Evolutionary conservation across 495 filamentous ascomycete species (phyloP).

Genomic region (Choiromyces venosus): DNA sequence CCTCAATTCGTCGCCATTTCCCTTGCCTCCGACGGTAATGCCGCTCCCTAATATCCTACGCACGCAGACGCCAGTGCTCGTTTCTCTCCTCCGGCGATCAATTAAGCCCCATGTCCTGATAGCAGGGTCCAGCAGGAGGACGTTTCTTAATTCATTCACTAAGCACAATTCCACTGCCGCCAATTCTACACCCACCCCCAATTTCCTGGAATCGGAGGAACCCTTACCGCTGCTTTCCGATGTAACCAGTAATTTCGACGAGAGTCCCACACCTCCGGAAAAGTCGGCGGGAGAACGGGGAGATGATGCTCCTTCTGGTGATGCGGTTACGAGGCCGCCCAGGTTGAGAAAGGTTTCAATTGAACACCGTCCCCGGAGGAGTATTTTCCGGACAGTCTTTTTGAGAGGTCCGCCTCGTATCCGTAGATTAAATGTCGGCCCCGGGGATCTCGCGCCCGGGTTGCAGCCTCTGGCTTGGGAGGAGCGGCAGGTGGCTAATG

Average conservation of each 20-base stretch:
- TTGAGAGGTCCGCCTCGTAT: background rate
- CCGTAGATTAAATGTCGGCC: background rate
- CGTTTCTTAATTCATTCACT: constrained; percentile 6
- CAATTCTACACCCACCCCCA: background rate
- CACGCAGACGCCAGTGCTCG: constrained; percentile 13
- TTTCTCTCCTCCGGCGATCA: constrained; percentile 28
- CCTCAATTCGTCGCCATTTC: background rate
- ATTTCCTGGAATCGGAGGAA: background rate
- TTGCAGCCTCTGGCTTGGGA: background rate
- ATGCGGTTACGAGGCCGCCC: background rate
- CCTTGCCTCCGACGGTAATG: constrained; percentile 16
- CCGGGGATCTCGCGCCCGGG: background rate
- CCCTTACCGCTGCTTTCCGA: background rate
- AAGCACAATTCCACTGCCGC: background rate
- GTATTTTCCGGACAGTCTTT: background rate
- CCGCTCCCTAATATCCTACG: constrained; percentile 25
- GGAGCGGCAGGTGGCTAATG: background rate
- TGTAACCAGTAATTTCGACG: background rate
- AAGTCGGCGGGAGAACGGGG: background rate
- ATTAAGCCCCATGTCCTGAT: constrained; percentile 11
- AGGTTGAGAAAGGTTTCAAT: background rate
- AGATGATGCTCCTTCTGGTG: background rate
- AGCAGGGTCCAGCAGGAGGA: constrained; percentile 8
- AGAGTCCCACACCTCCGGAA: background rate
- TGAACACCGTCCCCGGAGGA: background rate